These are phyloP conservation scores for Uromyces viciae-fabae DNA, from an alignment of 1,284 basidiomycete genomes.

Conservation along the genomic window DNA sequence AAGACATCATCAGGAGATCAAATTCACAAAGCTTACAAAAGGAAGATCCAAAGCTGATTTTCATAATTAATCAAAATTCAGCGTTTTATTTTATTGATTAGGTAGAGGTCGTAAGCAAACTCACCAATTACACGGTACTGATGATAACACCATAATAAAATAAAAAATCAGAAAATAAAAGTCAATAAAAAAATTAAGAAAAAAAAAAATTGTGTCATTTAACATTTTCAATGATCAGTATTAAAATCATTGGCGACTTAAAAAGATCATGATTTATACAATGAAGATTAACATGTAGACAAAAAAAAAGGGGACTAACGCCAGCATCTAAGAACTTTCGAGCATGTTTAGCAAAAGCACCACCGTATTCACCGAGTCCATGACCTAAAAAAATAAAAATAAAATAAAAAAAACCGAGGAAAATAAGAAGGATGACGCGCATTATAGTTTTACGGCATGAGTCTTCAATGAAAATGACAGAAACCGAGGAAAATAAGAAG, in stretches of 20 bases:
- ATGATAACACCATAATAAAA: neutral
- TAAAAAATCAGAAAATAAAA: neutral
- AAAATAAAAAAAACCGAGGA: neutral
- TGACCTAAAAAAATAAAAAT: constrained; percentile 14
- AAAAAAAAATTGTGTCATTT: too few species aligned
- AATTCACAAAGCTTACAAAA: neutral
- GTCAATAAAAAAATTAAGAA: neutral
- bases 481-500: neutral
- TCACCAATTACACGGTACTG: constrained; percentile 35
- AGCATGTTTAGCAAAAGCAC: constrained; percentile 17
- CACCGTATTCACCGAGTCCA: constrained; percentile 37
- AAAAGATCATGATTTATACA: neutral
- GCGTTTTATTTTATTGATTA: neutral
- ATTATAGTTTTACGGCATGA: neutral
- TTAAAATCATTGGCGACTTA: neutral
- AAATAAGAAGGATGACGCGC: neutral
- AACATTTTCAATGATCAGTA: too few species aligned
- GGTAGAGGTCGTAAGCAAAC: neutral
- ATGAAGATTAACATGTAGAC: neutral
- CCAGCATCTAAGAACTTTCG: constrained; percentile 38
- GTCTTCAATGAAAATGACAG: neutral
- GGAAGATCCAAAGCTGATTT: constrained; percentile 28
- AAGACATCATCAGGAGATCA: neutral
- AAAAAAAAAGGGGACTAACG: constrained; percentile 10
- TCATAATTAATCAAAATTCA: neutral